Evolutionary conservation across 768 basidiomycete species (phyloP).

Genomic region (Artomyces pyxidatus): DNA sequence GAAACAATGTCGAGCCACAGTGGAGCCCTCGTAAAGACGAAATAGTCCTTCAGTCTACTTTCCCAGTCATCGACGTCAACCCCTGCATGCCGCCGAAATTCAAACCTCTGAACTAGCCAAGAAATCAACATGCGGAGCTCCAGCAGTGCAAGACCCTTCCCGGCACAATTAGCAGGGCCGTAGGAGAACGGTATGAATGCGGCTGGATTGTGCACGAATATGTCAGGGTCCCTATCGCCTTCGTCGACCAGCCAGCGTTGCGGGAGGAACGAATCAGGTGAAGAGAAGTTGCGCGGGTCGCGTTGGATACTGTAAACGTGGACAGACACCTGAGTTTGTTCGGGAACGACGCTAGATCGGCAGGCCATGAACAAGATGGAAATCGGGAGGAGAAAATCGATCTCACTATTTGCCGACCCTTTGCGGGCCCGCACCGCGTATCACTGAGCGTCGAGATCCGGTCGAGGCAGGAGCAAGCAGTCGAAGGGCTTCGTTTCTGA

Average conservation of each 20-base stretch:
- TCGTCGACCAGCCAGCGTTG: no score
- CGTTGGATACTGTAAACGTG: conserved; percentile 13
- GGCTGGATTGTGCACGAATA: conserved; percentile 18
- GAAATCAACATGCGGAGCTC: conserved; percentile 35
- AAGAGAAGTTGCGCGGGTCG: conserved; percentile 9
- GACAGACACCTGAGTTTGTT: conserved; percentile 11
- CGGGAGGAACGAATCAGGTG: conserved; percentile 10
- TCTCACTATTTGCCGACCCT: not conserved
- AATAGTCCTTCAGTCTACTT: conserved; percentile 1
- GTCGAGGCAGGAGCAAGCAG: conserved; percentile 1
- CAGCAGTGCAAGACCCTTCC: conserved; percentile 33
- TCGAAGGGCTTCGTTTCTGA: not conserved
- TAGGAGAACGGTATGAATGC: conserved; percentile 38
- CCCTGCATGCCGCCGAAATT: conserved; percentile 13
- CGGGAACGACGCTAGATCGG: conserved; percentile 7
- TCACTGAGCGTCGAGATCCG: not conserved
- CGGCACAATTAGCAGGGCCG: conserved; percentile 35
- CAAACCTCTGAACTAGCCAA: conserved; percentile 29
- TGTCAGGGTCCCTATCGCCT: conserved; percentile 10
- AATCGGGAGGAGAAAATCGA: no score
- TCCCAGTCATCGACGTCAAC: conserved; percentile 8
- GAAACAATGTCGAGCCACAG: no score
- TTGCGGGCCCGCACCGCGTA: not conserved
- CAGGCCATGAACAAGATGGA: not conserved
- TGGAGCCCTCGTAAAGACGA: conserved; percentile 5